These are phyloP conservation scores for Lactifluus subvellereus DNA, from an alignment of 768 basidiomycete species.

Conservation along the genomic window DNA sequence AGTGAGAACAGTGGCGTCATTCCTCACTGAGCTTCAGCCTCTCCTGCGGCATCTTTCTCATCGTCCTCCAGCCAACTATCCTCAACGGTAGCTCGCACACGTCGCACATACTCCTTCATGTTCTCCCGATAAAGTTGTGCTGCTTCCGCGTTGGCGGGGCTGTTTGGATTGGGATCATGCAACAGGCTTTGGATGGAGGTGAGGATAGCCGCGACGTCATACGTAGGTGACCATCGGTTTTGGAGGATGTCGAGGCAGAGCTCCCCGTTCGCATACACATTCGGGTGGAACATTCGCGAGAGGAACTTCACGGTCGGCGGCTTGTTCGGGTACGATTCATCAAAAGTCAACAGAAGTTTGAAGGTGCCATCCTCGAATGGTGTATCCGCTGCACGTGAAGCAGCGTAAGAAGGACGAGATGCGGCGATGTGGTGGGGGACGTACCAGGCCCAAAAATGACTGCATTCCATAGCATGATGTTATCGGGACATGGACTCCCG, in stretches of 20 bases:
- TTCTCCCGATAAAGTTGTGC: slow-evolving; percentile 95
- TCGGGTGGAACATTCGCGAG: slow-evolving; percentile 97
- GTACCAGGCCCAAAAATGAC: slow-evolving; percentile 97
- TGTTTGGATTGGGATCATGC: slow-evolving; percentile 97
- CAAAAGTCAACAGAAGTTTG: slow-evolving; percentile 91
- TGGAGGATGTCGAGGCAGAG: slow-evolving; percentile 98
- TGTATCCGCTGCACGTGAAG: slow-evolving; percentile 67
- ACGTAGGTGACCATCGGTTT: slow-evolving; percentile 98
- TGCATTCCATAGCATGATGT: slow-evolving; percentile 99
- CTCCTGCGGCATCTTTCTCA: slow-evolving; percentile 56
- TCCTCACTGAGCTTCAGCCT: slow-evolving; percentile 28
- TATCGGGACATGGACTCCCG: slow-evolving; percentile 94
- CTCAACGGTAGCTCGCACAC: slow-evolving; percentile 91
- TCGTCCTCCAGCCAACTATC: slow-evolving; percentile 87
- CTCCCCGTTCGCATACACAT: slow-evolving; percentile 97
- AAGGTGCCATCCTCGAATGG: slow-evolving; percentile 99
- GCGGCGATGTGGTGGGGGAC: slow-evolving; percentile 27
- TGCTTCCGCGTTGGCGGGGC: slow-evolving; percentile 97
- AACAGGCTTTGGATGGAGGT: slow-evolving; percentile 93
- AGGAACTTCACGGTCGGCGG: slow-evolving; percentile 97
- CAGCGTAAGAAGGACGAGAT: background rate
- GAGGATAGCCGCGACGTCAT: slow-evolving; percentile 97
- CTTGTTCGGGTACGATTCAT: slow-evolving; percentile 98
- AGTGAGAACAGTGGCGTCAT: background rate
- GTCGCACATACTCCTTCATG: slow-evolving; percentile 95